Percentiles rank a stretch among this genome's conserved stretches.
phyloP scores from a whole-genome alignment of 2,329 filamentous ascomycete species.

The Sporothrix phasma region DNA sequence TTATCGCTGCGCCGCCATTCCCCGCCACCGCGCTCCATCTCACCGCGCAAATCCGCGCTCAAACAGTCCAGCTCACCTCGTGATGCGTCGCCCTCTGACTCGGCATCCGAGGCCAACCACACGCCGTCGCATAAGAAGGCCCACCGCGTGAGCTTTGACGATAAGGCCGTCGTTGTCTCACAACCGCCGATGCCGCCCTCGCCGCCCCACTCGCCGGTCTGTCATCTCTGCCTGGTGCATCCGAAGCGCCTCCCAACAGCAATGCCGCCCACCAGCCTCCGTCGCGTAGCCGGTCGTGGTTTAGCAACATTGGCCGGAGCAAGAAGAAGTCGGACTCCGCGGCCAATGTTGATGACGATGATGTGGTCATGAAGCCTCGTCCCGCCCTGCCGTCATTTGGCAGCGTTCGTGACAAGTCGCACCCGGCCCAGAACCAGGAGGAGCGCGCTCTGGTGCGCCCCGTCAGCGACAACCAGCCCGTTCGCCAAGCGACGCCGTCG shows the following conservation, averaged over 20 bases:
- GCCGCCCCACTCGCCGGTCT: neutral
- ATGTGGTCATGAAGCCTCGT: constrained; percentile 63
- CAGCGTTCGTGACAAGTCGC: constrained; percentile 57
- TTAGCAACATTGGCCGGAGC: constrained; percentile 37
- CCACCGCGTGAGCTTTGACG: constrained; percentile 70
- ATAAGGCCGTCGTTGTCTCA: constrained; percentile 35
- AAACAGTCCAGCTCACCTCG: constrained; percentile 52
- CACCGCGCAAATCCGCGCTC: constrained; percentile 67
- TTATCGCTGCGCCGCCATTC: constrained; percentile 50
- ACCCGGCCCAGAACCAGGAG: constrained; percentile 35
- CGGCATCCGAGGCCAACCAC: constrained; percentile 33
- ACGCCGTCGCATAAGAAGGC: constrained; percentile 47
- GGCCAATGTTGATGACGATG: constrained; percentile 41
- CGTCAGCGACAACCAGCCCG: neutral
- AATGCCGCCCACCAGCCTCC: neutral
- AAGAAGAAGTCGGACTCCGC: constrained; percentile 37
- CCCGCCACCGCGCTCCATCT: constrained; percentile 60
- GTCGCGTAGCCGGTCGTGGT: constrained; percentile 39
- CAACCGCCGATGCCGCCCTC: constrained; percentile 15
- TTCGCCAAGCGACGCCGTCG: neutral
- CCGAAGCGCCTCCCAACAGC: constrained; percentile 8
- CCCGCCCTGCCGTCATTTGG: constrained; percentile 66
- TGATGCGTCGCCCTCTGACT: constrained; percentile 41
- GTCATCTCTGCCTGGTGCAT: constrained; percentile 5
- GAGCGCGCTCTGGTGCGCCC: constrained; percentile 52